Conservation (phyloP, 805 yeast species). For the Phaffomyces antillensis region DNA sequence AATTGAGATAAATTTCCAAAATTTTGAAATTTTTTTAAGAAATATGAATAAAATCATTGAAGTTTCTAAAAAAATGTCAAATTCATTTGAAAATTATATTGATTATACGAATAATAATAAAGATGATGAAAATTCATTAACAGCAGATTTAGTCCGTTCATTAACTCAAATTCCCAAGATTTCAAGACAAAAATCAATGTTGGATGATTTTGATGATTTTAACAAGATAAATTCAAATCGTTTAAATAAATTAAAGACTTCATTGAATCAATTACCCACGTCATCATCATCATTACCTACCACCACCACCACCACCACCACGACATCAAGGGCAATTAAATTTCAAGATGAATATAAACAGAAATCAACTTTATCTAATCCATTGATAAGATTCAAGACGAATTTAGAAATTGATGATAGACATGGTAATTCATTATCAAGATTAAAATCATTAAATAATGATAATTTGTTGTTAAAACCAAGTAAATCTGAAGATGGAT, state of each 20-base stretch:
- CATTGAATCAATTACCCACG: background rate
- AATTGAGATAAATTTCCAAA: background rate
- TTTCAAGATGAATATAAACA: conserved; percentile 3
- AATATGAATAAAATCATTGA: conserved; percentile 18
- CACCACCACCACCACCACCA: too few relatives aligned
- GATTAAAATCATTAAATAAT: background rate
- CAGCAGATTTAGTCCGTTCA: conserved; percentile 32
- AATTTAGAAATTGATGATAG: conserved; percentile 1
- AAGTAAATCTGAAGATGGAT: background rate
- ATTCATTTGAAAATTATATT: conserved; percentile 26
- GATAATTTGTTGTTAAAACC: background rate
- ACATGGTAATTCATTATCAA: background rate
- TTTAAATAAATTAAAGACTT: conserved; percentile 4
- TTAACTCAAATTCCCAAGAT: conserved; percentile 31
- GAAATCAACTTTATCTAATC: background rate
- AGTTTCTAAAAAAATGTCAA: conserved; percentile 14
- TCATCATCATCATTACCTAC: background rate
- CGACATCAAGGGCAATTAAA: conserved; percentile 7
- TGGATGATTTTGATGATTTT: conserved; percentile 17
- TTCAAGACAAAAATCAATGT: conserved; percentile 19
- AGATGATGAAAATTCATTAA: conserved; percentile 19
- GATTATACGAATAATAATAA: conserved; percentile 16
- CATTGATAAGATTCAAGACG: conserved; percentile 7
- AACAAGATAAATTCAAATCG: background rate
- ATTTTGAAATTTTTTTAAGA: conserved; percentile 1